These are phyloP conservation scores for Dichomitus squalens DNA, from an alignment of 1,284 basidiomycete genomes.

Conservation along the genomic window DNA sequence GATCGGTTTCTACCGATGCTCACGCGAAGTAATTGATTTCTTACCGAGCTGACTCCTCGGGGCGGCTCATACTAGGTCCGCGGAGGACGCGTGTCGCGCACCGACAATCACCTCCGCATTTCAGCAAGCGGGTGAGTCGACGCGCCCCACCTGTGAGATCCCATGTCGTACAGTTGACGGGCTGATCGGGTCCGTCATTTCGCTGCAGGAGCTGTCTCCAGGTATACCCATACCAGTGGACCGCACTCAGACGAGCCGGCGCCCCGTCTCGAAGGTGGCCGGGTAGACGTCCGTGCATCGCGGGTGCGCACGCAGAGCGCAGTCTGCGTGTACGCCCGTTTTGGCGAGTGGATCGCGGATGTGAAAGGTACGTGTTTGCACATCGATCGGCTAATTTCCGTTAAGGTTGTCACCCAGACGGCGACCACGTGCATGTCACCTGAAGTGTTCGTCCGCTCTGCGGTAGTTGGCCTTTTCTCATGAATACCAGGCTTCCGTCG, in stretches of 20 bases:
- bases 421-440: not conserved
- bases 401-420: not conserved
- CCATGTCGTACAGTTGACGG: not conserved
- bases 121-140: not conserved
- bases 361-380: conserved; percentile 6
- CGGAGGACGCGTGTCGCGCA: not conserved
- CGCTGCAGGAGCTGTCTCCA: not conserved
- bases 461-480: not conserved
- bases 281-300: not conserved
- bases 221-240: too few species aligned
- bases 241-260: not conserved
- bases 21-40: not conserved
- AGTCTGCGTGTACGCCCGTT: not conserved
- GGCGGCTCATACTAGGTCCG: not conserved
- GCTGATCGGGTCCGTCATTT: not conserved
- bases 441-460: not conserved
- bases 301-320: not conserved
- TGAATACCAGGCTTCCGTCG: not conserved
- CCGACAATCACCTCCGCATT: not conserved
- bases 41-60: not conserved
- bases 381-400: conserved; percentile 1
- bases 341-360: not conserved
- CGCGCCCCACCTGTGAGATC: not conserved
- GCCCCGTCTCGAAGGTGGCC: not conserved
- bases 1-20: not conserved